These are phyloP conservation scores for Hysterium pulicare DNA, from an alignment of 2,329 filamentous ascomycete species.

Conservation along the genomic window DNA sequence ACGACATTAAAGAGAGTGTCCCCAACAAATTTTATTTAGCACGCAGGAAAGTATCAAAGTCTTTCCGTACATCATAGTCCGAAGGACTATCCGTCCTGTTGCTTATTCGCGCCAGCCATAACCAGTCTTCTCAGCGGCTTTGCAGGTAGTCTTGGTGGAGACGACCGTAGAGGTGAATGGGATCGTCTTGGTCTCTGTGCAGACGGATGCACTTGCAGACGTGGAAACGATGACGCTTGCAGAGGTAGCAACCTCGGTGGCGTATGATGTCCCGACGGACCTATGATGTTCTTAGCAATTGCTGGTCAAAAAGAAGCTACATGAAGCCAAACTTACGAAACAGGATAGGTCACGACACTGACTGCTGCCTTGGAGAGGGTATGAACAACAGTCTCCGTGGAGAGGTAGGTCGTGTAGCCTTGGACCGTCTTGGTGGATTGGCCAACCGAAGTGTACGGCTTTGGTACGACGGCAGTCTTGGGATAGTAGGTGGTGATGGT, in stretches of 20 bases:
- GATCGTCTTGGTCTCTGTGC: neutral
- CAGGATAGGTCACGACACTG: neutral
- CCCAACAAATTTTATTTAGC: neutral
- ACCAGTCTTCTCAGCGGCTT: neutral
- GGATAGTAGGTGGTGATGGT: neutral
- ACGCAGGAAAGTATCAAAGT: neutral
- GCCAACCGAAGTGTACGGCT: neutral
- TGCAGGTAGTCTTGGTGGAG: neutral
- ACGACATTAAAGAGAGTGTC: neutral
- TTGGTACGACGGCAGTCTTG: constrained; percentile 1
- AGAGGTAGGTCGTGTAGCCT: neutral
- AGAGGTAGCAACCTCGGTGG: neutral
- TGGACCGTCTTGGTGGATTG: constrained; percentile 1
- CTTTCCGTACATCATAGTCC: neutral
- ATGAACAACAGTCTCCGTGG: neutral
- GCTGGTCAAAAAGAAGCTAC: too few species aligned
- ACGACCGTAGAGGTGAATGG: neutral
- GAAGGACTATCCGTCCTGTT: neutral
- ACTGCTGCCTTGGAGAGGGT: neutral
- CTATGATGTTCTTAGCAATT: neutral
- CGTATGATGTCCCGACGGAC: neutral
- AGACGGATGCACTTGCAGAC: neutral
- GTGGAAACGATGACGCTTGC: neutral
- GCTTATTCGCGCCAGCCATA: constrained; percentile 1
- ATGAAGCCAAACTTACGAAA: too few species aligned